Base-by-base conservation (phyloP, 306 rosid species). In the Pueraria montana region DNA sequence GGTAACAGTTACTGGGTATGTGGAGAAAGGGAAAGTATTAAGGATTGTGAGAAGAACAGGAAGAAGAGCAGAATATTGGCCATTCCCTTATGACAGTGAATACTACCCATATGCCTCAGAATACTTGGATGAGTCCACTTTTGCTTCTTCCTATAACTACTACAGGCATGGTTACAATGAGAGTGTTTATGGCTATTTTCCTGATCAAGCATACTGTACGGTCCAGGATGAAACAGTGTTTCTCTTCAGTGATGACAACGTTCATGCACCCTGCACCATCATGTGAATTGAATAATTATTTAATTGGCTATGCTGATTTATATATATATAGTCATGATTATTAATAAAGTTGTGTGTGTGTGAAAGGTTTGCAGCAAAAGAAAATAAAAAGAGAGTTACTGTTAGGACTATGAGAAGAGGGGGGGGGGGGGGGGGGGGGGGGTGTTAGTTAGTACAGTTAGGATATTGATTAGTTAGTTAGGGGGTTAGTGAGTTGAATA, bases 211-310 rank as follows among this genome's bases (percentile, higher is more conserved):
- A 1, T 92, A 92, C 68, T 81, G 86, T 2, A 94, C 92, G 0
- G 87, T 90, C 0, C 74, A 82, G 3, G 97, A 94, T 87, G 86
- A 89, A 40, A 91, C 91, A 17, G 90, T 92, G 1, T 92, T 89
- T 83, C 94, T 91, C 24, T 91, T 94, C 14, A 91, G 94, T 43
- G 98, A 94, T 67, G 95, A 94, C 40, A 92, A 94, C 21, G 97
- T 88, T 26, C 88, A 91, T 86, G 91, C 95, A 16, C 91, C 90
- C 0, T 94, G 98, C 85, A 77, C 43, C 18, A 58, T 89, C 81
- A 92, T 94, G 97, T 91, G 90, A 92, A 40, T 40, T 91, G 90
- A 92, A 40, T 40, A 0, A n/a, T 7, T 43, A 11, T 14, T 34
- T 56, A 26, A 20, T 21, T 52, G 23, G 12, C 2, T 42, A 13